Evolutionary conservation across 495 filamentous ascomycete species (phyloP).

Genomic region (Neurospora sp.): DNA sequence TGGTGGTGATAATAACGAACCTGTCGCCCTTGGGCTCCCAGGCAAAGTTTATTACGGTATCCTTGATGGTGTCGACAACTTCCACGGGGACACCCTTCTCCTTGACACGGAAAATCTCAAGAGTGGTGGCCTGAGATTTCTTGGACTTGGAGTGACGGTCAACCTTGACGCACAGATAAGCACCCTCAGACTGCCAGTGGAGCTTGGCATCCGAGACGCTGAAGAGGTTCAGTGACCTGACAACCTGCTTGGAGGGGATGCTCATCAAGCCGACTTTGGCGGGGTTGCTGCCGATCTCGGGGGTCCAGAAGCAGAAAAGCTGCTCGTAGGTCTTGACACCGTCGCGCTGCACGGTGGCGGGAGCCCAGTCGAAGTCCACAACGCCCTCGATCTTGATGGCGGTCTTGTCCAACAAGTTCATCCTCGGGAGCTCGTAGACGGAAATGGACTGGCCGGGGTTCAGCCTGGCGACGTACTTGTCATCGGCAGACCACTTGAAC

Average conservation of each 20-base stretch:
- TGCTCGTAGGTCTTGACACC: constrained; percentile 86
- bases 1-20: constrained; percentile 93
- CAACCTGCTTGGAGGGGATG: constrained; percentile 85
- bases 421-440: constrained; percentile 85
- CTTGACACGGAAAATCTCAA: constrained; percentile 93
- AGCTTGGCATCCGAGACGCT: constrained; percentile 95
- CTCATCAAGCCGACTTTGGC: constrained; percentile 94
- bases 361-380: constrained; percentile 96
- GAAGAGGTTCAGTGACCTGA: constrained; percentile 92
- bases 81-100: constrained; percentile 98
- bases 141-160: constrained; percentile 98
- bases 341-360: constrained; percentile 65
- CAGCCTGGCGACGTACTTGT: constrained; percentile 92
- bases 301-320: constrained; percentile 96
- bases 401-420: constrained; percentile 82
- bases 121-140: constrained; percentile 90
- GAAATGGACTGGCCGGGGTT: constrained; percentile 81
- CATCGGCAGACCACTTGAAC: constrained; percentile 97
- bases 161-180: constrained; percentile 95
- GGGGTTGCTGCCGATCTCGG: constrained; percentile 96
- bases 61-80: constrained; percentile 92
- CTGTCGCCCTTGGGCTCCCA: constrained; percentile 97
- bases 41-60: constrained; percentile 96
- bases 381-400: constrained; percentile 92
- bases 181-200: constrained; percentile 89